These are phyloP conservation scores for Exophiala viscosa DNA, from an alignment of 2,329 filamentous ascomycete species.

Conservation along the genomic window DNA sequence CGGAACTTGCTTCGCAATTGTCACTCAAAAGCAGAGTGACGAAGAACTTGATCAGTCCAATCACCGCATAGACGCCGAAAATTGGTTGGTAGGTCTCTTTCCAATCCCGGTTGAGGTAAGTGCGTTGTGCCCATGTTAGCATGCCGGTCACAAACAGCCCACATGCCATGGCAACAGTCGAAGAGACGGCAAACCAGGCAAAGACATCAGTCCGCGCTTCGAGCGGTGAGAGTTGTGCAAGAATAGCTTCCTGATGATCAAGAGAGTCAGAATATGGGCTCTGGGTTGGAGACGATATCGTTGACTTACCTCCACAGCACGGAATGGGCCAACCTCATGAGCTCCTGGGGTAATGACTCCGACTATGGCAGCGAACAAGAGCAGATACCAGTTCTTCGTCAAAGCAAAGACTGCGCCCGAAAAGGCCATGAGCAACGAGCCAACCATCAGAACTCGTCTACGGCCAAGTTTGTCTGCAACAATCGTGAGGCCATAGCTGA, in stretches of 20 bases:
- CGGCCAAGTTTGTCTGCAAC: constrained; percentile 58
- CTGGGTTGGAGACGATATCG: not conserved
- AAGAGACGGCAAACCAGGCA: constrained; percentile 57
- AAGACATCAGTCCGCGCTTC: constrained; percentile 59
- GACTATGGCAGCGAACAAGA: constrained; percentile 56
- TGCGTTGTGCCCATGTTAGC: constrained; percentile 37
- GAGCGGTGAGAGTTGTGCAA: constrained; percentile 58
- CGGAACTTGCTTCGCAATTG: constrained; percentile 10
- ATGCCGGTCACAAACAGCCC: constrained; percentile 48
- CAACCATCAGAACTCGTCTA: constrained; percentile 51
- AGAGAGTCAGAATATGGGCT: not conserved
- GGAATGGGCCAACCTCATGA: constrained; percentile 64
- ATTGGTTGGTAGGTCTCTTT: constrained; percentile 13
- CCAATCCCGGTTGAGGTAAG: constrained; percentile 29
- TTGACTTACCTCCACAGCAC: constrained; percentile 60
- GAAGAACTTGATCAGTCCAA: constrained; percentile 7
- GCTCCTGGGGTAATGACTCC: constrained; percentile 60
- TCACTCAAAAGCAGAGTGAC: constrained; percentile 10
- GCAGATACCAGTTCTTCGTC: constrained; percentile 58
- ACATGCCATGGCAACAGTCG: constrained; percentile 58
- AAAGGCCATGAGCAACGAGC: constrained; percentile 54
- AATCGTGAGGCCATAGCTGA: constrained; percentile 56
- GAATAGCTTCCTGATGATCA: constrained; percentile 34
- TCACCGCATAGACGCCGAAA: constrained; percentile 12
- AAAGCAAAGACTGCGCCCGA: constrained; percentile 54